Conservation (phyloP, 371 early-diverging fungal genomes). For the Mortierella sp. region DNA sequence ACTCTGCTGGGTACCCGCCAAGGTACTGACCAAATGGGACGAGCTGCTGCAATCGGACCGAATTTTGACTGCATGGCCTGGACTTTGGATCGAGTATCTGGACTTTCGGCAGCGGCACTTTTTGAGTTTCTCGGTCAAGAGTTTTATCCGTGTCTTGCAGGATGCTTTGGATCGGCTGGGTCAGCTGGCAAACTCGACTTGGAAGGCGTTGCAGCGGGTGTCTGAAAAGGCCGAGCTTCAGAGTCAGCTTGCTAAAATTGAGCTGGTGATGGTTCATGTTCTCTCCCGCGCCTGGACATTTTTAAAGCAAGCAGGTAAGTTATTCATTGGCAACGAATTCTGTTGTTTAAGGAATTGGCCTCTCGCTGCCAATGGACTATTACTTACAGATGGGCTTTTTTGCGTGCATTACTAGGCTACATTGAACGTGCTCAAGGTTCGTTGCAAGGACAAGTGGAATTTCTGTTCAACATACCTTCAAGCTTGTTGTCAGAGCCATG, state of each 20-base stretch:
- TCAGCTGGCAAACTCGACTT: slow-evolving; percentile 28
- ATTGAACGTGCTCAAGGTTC: slow-evolving; percentile 77
- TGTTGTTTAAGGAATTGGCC: too few species aligned
- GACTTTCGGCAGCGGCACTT: slow-evolving; percentile 82
- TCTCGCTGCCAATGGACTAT: too few species aligned
- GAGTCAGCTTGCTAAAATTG: slow-evolving; percentile 58
- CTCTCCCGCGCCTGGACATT: slow-evolving; percentile 74
- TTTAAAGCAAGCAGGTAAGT: slow-evolving; percentile 74
- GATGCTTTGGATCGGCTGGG: slow-evolving; percentile 67
- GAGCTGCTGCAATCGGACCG: slow-evolving; percentile 58
- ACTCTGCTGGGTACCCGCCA: slow-evolving; percentile 74
- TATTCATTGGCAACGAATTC: too few species aligned
- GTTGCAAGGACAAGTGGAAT: slow-evolving; percentile 82
- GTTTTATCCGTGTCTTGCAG: slow-evolving; percentile 74
- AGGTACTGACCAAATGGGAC: slow-evolving; percentile 81
- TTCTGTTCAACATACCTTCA: slow-evolving; percentile 75
- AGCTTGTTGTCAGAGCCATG: slow-evolving; percentile 58
- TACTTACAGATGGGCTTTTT: too few species aligned
- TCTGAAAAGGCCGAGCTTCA: slow-evolving; percentile 19
- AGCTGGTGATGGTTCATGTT: slow-evolving; percentile 74
- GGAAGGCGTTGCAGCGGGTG: slow-evolving; percentile 21
- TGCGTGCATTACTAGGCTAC: slow-evolving; percentile 66
- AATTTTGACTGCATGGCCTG: slow-evolving; percentile 45
- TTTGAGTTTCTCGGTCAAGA: slow-evolving; percentile 73
- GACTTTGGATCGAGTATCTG: slow-evolving; percentile 84